A percentile compares a stretch with the other conserved stretches of the same genome.
These are phyloP conservation scores for Ceratocystis huliohia DNA, from an alignment of 2,329 filamentous ascomycete genomes.

Conservation along the genomic window DNA sequence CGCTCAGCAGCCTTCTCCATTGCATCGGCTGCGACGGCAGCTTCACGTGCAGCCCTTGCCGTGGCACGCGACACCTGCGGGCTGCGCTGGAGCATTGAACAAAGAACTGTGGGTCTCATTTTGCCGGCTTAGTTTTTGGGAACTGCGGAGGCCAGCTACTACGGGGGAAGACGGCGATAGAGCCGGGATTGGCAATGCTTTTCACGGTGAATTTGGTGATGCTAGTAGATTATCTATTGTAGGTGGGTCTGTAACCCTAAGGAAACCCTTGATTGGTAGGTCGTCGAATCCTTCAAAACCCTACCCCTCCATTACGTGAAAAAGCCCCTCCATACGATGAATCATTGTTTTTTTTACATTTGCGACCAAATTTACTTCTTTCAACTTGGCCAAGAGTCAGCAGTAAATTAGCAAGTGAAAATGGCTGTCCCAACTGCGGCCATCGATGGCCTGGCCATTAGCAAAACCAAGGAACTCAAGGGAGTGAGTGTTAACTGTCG, in stretches of 20 bases:
- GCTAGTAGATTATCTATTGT: background rate
- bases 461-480: slow-evolving; percentile 50
- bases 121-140: background rate
- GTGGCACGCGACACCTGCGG: slow-evolving; percentile 25
- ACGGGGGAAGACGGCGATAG: background rate
- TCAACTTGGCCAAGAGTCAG: slow-evolving; percentile 6
- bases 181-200: background rate
- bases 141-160: background rate
- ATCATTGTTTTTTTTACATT: slow-evolving; percentile 3
- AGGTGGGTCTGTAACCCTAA: background rate
- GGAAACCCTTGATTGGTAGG: background rate
- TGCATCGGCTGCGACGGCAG: slow-evolving; percentile 5
- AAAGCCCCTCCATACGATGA: slow-evolving; percentile 11
- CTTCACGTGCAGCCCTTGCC: slow-evolving; percentile 11
- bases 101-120: slow-evolving; percentile 5
- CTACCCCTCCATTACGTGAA: slow-evolving; percentile 14
- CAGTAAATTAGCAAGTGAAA: slow-evolving; percentile 8
- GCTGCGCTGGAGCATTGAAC: slow-evolving; percentile 5
- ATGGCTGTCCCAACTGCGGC: slow-evolving; percentile 29
- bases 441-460: slow-evolving; percentile 40
- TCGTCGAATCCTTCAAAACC: background rate
- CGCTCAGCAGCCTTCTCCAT: slow-evolving; percentile 13
- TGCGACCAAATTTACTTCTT: background rate
- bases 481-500: slow-evolving; percentile 33
- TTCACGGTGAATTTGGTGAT: background rate